phyloP scores from a whole-genome alignment of 305 asterid genomes.

The Fraxinus greggii region DNA sequence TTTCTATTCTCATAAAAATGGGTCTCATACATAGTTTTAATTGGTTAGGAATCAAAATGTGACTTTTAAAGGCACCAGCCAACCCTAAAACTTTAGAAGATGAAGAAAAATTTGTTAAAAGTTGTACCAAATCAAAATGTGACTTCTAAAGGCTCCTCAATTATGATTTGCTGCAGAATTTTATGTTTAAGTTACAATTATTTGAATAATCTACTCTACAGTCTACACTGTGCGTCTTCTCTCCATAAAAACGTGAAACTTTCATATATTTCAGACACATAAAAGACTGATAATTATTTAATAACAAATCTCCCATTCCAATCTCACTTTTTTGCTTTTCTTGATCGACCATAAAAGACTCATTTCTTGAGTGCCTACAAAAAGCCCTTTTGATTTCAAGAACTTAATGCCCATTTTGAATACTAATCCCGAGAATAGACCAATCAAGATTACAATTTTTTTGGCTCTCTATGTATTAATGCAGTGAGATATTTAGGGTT shows the following conservation, averaged over 20 bases:
- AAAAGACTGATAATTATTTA: not conserved
- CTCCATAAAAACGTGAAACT: not conserved
- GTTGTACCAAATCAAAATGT: too few relatives aligned
- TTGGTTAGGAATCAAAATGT: not conserved
- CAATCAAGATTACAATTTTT: constrained; percentile 8
- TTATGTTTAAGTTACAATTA: constrained; percentile 2
- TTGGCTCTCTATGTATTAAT: constrained; percentile 10
- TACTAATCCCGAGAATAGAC: constrained; percentile 20
- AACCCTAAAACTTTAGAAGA: not conserved
- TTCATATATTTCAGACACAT: not conserved
- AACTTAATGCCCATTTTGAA: constrained; percentile 18
- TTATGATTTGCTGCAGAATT: constrained; percentile 41
- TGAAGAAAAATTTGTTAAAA: not conserved
- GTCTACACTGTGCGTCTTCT: not conserved
- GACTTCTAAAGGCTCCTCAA: too few relatives aligned
- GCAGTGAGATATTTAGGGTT: constrained; percentile 16
- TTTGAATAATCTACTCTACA: not conserved
- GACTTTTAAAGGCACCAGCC: not conserved
- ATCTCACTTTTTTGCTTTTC: constrained; percentile 11
- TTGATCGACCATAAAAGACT: constrained; percentile 26
- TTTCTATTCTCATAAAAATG: too few relatives aligned
- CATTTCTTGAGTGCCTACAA: constrained; percentile 24
- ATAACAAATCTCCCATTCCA: not conserved
- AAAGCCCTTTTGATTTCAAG: constrained; percentile 24
- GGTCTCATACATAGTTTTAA: too few relatives aligned